Base-by-base conservation (phyloP, 1,139 yeast genomes). In the Wickerhamomyces sp. region DNA sequence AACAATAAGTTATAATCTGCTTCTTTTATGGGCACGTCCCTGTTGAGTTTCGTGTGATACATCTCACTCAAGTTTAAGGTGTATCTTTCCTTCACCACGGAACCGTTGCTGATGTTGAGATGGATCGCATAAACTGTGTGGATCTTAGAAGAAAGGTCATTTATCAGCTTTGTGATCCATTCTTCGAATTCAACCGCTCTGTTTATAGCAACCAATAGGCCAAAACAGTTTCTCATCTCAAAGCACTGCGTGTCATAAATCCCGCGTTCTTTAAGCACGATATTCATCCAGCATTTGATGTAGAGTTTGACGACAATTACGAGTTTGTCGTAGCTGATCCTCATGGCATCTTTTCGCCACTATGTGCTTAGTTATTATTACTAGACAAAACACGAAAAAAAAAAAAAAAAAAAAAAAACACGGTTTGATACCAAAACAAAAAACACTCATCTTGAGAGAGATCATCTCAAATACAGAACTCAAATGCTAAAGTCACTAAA, bases 211-310 rank as follows among this genome's bases (percentile, higher is more conserved):
- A 43, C 38, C 16, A 31, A 22, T 5, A 50, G n/a, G 23, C 44
- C 41, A 36, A 50, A 50, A 1, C 45, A 38, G 17, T 43, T 43
- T 13, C 49, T 33, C 8, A 29, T 13, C 21, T 45, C 51, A 26
- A 39, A 50, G 2, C 47, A 34, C 4, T 36, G 31, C 3, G 15
- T 11, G 3, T 51, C 51, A 25, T 50, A 50, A 5, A 48, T 18
- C 5, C 31, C 19, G 10, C 54, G 39, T 30, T 48, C 54, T 25
- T 37, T 38, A 5, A 43, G 24, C 3, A 50, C 46, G 15, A 50
- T 39, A 18, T 43, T 44, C 10, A 48, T 24, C 52, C 52, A 47
- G 7, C 47, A 35, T 10, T 42, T 38, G 5, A 50, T 13, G 20
- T 33, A 50, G 14, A 41, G 28, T 27, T 41, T 16, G 10, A 26